A percentile compares a stretch with the other conserved stretches of the same genome.
These are phyloP conservation scores for Backusella tuberculispora DNA, from an alignment of 192 early-diverging fungal genomes.

Conservation along the genomic window DNA sequence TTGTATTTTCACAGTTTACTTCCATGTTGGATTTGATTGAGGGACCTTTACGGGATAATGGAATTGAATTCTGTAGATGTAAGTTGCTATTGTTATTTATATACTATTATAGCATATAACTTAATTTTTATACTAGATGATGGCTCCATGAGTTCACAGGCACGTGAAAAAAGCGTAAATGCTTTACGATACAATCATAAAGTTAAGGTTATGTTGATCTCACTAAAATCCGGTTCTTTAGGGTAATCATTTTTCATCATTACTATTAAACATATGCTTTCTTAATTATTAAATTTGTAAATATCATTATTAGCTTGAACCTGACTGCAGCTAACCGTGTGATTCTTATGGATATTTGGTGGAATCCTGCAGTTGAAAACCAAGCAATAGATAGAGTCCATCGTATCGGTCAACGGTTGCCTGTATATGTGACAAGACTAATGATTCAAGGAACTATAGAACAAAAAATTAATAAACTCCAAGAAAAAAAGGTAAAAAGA, in stretches of 20 bases:
- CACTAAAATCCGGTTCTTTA: conserved; percentile 45
- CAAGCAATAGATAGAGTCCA: conserved; percentile 87
- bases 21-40: conserved; percentile 57
- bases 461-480: conserved; percentile 83
- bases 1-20: conserved; percentile 64
- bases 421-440: conserved; percentile 70
- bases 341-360: conserved; percentile 83
- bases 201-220: conserved; percentile 64
- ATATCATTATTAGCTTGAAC: conserved; percentile 74
- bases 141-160: conserved; percentile 40
- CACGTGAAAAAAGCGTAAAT: conserved; percentile 63
- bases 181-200: conserved; percentile 66
- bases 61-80: conserved; percentile 49
- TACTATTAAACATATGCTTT: background rate
- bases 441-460: conserved; percentile 78
- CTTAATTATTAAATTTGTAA: conserved; percentile 42
- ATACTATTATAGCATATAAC: background rate
- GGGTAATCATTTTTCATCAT: conserved; percentile 31
- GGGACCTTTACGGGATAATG: conserved; percentile 40
- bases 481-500: conserved; percentile 68
- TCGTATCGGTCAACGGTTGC: conserved; percentile 70
- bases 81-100: conserved; percentile 11
- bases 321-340: conserved; percentile 74
- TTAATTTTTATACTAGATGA: conserved; percentile 27
- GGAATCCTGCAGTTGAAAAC: conserved; percentile 75